phyloP scores from a whole-genome alignment of 768 basidiomycete species.

The Leccinum disarticulatum region DNA sequence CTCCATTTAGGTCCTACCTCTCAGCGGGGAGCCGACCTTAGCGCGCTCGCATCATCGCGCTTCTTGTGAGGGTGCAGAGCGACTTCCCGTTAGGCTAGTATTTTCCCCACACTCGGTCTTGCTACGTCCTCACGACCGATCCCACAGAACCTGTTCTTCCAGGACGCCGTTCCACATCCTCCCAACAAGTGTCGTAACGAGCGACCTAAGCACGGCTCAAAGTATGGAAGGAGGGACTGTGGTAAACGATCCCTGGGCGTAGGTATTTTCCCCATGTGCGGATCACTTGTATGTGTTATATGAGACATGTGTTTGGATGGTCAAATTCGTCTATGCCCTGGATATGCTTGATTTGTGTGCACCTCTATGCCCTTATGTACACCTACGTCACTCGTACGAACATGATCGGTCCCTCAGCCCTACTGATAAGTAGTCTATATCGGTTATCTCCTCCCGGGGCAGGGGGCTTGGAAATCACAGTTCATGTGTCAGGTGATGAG shows the following conservation, averaged over 20 bases:
- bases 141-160: slow-evolving; percentile 32
- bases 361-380: neutral
- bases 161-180: slow-evolving; percentile 63
- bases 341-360: slow-evolving; percentile 2
- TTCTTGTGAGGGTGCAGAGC: slow-evolving; percentile 62
- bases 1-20: slow-evolving; percentile 34
- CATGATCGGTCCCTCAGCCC: neutral
- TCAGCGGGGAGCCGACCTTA: slow-evolving; percentile 47
- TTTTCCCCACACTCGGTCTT: neutral
- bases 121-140: slow-evolving; percentile 10
- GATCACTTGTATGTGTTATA: slow-evolving; percentile 8
- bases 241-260: slow-evolving; percentile 20
- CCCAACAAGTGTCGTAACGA: slow-evolving; percentile 74
- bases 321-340: neutral
- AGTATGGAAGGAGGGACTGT: slow-evolving; percentile 53
- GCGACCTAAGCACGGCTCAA: slow-evolving; percentile 69
- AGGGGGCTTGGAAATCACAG: neutral
- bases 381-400: neutral
- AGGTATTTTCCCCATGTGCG: slow-evolving; percentile 7
- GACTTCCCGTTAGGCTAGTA: slow-evolving; percentile 53
- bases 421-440: neutral
- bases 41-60: slow-evolving; percentile 71
- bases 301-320: slow-evolving; percentile 17
- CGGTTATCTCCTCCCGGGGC: neutral
- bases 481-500: neutral